Evolutionary conservation across 1,284 basidiomycete species (phyloP).

Genomic region (Vanrija sp.): DNA sequence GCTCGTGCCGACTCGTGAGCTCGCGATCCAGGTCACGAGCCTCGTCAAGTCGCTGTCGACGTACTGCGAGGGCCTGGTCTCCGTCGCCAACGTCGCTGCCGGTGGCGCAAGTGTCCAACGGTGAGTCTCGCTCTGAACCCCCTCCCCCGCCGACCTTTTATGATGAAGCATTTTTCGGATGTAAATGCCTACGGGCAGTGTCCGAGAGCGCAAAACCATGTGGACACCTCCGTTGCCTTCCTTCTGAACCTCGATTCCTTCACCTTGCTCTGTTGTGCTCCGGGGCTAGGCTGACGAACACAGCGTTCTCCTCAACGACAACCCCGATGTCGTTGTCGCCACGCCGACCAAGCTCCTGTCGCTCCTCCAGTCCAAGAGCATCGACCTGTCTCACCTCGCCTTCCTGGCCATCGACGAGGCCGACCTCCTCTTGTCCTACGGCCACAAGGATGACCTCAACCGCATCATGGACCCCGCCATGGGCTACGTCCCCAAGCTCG

Average conservation of each 20-base stretch:
- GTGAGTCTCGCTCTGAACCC: slow-evolving; percentile 51
- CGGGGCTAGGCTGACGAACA: slow-evolving; percentile 1
- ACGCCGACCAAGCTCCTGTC: slow-evolving; percentile 82
- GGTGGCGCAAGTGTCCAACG: slow-evolving; percentile 71
- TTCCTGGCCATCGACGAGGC: slow-evolving; percentile 97
- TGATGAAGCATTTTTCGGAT: slow-evolving; percentile 49
- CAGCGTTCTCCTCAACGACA: slow-evolving; percentile 73
- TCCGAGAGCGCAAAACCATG: slow-evolving; percentile 50
- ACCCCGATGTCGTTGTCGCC: slow-evolving; percentile 85
- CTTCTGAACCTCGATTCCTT: slow-evolving; percentile 36
- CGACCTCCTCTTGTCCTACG: slow-evolving; percentile 94
- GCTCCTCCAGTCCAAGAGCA: slow-evolving; percentile 72
- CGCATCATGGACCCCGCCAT: slow-evolving; percentile 63
- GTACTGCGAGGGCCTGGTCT: slow-evolving; percentile 74
- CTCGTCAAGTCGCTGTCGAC: slow-evolving; percentile 64
- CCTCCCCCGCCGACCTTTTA: slow-evolving; percentile 7
- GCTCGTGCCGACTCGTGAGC: slow-evolving; percentile 89
- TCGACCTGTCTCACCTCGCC: slow-evolving; percentile 56
- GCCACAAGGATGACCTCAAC: slow-evolving; percentile 86
- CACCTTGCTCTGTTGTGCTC: not conserved
- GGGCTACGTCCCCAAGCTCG: slow-evolving; percentile 71
- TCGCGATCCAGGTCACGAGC: slow-evolving; percentile 80
- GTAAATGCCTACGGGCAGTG: slow-evolving; percentile 40
- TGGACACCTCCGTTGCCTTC: slow-evolving; percentile 51
- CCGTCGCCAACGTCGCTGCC: slow-evolving; percentile 73